phyloP scores from a whole-genome alignment of 306 rosid species.

The Carpinus viminea region DNA sequence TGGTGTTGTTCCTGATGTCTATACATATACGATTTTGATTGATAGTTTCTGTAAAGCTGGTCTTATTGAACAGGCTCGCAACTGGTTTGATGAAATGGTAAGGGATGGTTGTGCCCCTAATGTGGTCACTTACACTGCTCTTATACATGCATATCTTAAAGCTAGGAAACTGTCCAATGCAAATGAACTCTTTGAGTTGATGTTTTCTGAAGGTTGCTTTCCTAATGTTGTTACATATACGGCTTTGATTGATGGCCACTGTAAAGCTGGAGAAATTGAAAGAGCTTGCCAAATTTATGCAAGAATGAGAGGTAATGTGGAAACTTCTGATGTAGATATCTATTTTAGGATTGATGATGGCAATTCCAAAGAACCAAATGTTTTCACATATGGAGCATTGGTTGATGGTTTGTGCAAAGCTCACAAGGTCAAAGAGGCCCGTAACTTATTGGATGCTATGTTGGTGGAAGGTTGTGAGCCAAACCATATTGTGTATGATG shows the following conservation, averaged over 20 bases:
- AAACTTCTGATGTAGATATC: slow-evolving; percentile 57
- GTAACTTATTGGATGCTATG: slow-evolving; percentile 66
- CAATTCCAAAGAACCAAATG: slow-evolving; percentile 52
- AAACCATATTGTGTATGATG: slow-evolving; percentile 70
- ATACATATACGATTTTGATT: slow-evolving; percentile 73
- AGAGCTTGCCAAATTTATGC: slow-evolving; percentile 78
- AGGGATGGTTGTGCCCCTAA: slow-evolving; percentile 72
- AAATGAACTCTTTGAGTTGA: slow-evolving; percentile 71
- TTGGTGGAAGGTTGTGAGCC: slow-evolving; percentile 65
- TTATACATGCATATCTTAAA: slow-evolving; percentile 80
- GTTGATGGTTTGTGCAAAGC: slow-evolving; percentile 95
- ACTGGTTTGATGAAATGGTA: slow-evolving; percentile 78
- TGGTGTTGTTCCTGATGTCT: slow-evolving; percentile 76
- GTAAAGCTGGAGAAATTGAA: slow-evolving; percentile 75
- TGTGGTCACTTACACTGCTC: slow-evolving; percentile 86
- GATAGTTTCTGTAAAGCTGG: slow-evolving; percentile 85
- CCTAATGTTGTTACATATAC: slow-evolving; percentile 79
- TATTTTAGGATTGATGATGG: slow-evolving; percentile 56
- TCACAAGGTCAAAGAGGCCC: slow-evolving; percentile 66
- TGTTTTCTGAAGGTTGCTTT: slow-evolving; percentile 66
- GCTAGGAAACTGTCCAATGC: slow-evolving; percentile 65
- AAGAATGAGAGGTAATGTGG: slow-evolving; percentile 65
- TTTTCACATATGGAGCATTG: slow-evolving; percentile 77
- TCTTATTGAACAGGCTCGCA: slow-evolving; percentile 74
- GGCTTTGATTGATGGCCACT: slow-evolving; percentile 82